These are phyloP conservation scores for Pelargonium australe DNA, from an alignment of 441 rosid genomes.

Conservation along the genomic window DNA sequence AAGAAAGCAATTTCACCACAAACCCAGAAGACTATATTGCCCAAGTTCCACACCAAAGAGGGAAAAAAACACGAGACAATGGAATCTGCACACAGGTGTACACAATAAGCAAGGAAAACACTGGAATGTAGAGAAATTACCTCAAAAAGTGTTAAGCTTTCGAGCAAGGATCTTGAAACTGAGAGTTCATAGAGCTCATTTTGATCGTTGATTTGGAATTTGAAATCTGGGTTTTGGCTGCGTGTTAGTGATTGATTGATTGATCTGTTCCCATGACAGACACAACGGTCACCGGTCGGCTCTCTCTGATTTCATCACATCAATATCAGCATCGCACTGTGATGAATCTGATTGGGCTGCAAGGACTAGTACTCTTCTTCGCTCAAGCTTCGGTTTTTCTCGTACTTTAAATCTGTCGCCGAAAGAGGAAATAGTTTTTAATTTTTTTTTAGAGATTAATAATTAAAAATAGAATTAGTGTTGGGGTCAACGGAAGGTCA, in stretches of 20 bases:
- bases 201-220: not conserved
- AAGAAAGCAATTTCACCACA: constrained; percentile 3
- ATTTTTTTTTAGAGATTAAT: no score
- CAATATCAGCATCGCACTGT: not conserved
- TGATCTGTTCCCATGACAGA: not conserved
- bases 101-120: not conserved
- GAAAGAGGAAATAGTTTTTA: not conserved
- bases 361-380: not conserved
- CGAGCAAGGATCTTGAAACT: constrained; percentile 3
- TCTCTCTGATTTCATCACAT: not conserved
- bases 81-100: not conserved
- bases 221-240: not conserved
- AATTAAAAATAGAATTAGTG: no score
- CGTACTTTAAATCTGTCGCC: not conserved
- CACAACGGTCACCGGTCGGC: not conserved
- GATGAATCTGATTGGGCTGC: no score
- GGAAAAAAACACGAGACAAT: not conserved
- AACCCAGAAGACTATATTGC: constrained; percentile 1
- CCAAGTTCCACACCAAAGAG: not conserved
- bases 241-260: not conserved
- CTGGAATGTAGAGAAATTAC: constrained; percentile 4
- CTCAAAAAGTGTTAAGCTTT: not conserved
- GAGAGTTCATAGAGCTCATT: not conserved
- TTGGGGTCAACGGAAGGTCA: no score
- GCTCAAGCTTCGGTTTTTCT: not conserved